These are phyloP conservation scores for Zelonia costaricensis DNA, from an alignment of 208 protist genomes.

Conservation along the genomic window DNA sequence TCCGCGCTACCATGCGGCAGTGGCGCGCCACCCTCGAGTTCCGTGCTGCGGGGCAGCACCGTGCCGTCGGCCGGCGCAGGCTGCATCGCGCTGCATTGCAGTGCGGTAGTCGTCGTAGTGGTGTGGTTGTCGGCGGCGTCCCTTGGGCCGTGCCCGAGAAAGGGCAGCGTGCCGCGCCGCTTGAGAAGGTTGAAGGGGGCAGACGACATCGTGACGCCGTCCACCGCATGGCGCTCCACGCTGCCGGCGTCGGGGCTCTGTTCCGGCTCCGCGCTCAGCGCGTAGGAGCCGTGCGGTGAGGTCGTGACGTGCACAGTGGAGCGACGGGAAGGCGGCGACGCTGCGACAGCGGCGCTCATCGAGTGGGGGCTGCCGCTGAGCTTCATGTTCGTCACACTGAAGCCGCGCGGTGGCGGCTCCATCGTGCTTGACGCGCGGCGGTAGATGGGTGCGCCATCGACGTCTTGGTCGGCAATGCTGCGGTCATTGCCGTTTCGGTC, in stretches of 20 bases:
- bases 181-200: background rate
- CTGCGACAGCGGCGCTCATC: background rate
- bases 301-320: no score
- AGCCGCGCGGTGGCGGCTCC: no score
- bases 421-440: no score
- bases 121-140: background rate
- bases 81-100: no score
- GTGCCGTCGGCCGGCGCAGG: no score
- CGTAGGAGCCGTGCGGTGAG: background rate
- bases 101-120: background rate
- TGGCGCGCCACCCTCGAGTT: no score
- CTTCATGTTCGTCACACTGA: no score
- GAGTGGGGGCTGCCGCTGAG: no score
- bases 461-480: background rate
- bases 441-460: no score
- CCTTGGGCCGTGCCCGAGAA: background rate
- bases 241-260: background rate
- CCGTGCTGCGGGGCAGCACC: no score
- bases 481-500: no score
- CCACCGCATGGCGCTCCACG: background rate
- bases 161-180: conserved; percentile 8
- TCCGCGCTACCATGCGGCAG: no score
- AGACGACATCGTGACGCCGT: background rate
- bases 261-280: background rate
- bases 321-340: background rate